Conservation (phyloP, 768 basidiomycete species). For the Plicaturopsis crispa region DNA sequence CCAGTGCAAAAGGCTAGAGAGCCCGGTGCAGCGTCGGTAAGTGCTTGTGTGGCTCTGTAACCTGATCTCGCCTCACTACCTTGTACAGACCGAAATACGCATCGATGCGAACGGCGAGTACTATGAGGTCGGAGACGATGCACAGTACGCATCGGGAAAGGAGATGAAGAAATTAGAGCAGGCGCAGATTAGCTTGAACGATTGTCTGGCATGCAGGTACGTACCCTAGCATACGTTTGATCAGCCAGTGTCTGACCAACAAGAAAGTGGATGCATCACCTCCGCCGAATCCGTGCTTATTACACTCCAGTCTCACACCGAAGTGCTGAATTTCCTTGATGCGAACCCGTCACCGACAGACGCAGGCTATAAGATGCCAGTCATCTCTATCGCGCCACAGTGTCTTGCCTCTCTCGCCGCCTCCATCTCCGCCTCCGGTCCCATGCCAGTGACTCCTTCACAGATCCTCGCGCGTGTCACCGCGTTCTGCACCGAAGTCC, state of each 20-base stretch:
- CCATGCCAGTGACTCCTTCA: constrained; percentile 36
- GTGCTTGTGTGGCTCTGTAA: constrained; percentile 2
- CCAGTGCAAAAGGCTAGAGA: constrained; percentile 29
- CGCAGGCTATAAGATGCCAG: constrained; percentile 41
- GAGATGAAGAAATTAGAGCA: constrained; percentile 66
- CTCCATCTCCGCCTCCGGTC: constrained; percentile 39
- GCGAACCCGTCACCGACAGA: constrained; percentile 34
- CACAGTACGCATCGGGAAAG: constrained; percentile 14
- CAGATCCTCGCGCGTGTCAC: constrained; percentile 65
- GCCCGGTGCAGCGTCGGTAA: constrained; percentile 36
- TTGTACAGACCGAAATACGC: constrained; percentile 77
- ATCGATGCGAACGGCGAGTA: constrained; percentile 83
- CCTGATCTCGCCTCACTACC: background rate
- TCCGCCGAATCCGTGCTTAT: constrained; percentile 97
- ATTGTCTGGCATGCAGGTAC: constrained; percentile 96
- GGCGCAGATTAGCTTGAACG: constrained; percentile 94
- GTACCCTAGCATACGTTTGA: constrained; percentile 16
- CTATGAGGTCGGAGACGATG: constrained; percentile 57
- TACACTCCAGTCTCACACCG: constrained; percentile 89
- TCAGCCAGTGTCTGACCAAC: background rate
- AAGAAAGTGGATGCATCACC: constrained; percentile 87
- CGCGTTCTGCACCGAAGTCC: constrained; percentile 55
- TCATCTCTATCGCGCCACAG: constrained; percentile 88
- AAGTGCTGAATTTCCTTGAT: constrained; percentile 76
- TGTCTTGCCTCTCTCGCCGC: constrained; percentile 77